These are phyloP conservation scores for Exophiala mesophila DNA, from an alignment of 2,329 filamentous ascomycete species.

Conservation along the genomic window DNA sequence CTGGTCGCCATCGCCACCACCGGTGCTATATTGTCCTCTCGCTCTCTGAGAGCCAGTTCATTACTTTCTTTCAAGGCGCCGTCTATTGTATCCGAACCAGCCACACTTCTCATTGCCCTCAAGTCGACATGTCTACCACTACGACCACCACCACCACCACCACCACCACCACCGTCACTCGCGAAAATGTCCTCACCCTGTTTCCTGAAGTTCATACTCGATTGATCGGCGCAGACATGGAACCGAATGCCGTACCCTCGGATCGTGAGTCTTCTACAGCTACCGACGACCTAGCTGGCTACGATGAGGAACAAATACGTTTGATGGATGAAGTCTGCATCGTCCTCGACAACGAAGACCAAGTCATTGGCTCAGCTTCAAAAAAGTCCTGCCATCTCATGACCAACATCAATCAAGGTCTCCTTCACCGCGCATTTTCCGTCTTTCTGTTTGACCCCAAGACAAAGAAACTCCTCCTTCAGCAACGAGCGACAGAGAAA, in stretches of 20 bases:
- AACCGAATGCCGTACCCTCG: slow-evolving; percentile 54
- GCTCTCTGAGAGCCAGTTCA: too few species aligned
- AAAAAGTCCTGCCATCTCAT: slow-evolving; percentile 99
- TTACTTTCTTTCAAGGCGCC: too few species aligned
- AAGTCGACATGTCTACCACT: slow-evolving; percentile 1
- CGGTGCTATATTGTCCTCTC: too few species aligned
- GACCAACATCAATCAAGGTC: slow-evolving; percentile 95
- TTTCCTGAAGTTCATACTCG: slow-evolving; percentile 73
- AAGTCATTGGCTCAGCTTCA: slow-evolving; percentile 90
- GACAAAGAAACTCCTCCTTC: slow-evolving; percentile 84
- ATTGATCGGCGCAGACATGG: slow-evolving; percentile 47
- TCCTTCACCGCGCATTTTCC: slow-evolving; percentile 95
- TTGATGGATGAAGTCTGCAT: slow-evolving; percentile 99
- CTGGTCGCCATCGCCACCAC: too few species aligned
- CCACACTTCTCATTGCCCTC: too few species aligned
- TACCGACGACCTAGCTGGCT: slow-evolving; percentile 67
- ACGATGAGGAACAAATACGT: slow-evolving; percentile 95
- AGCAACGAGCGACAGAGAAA: slow-evolving; percentile 93
- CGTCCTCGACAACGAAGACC: slow-evolving; percentile 85
- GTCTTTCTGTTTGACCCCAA: slow-evolving; percentile 90
- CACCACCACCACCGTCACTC: slow-evolving; percentile 58
- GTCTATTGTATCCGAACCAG: too few species aligned
- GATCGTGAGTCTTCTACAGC: slow-evolving; percentile 31
- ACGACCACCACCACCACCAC: slow-evolving; percentile 18
- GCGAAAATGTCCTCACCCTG: slow-evolving; percentile 76